phyloP scores from a whole-genome alignment of 2,329 filamentous ascomycete genomes.

The Xylaria sp. region DNA sequence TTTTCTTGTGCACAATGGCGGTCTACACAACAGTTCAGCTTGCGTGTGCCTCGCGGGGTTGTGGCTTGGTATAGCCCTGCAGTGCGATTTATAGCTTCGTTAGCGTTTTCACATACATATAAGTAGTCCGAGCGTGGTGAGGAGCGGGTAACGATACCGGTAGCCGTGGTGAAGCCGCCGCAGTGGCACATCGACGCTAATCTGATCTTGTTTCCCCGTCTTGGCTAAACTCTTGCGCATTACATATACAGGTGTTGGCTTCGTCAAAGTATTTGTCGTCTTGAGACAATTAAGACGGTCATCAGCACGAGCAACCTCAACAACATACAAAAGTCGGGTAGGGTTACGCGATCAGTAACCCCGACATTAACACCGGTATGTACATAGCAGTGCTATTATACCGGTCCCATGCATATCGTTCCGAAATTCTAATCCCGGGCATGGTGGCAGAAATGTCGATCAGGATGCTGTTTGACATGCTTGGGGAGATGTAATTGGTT shows the following conservation, averaged over 20 bases:
- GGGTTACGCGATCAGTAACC: no score
- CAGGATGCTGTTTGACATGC: slow-evolving; percentile 13
- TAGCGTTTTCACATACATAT: slow-evolving; percentile 3
- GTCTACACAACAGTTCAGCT: slow-evolving; percentile 1
- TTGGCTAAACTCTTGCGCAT: neutral
- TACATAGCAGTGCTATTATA: neutral
- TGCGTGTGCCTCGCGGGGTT: slow-evolving; percentile 3
- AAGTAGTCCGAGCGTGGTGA: neutral
- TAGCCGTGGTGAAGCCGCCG: slow-evolving; percentile 4
- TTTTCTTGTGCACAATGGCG: neutral
- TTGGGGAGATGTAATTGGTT: slow-evolving; percentile 13
- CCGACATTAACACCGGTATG: neutral
- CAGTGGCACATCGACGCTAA: neutral
- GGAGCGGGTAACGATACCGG: slow-evolving; percentile 1
- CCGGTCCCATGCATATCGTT: slow-evolving; percentile 5
- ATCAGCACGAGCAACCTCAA: neutral
- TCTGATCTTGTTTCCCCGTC: neutral
- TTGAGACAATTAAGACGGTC: neutral
- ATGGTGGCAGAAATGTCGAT: slow-evolving; percentile 6
- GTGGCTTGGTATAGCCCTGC: neutral
- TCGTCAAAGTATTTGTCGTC: neutral
- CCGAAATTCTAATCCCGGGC: slow-evolving; percentile 8
- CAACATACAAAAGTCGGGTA: neutral
- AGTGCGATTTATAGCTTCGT: neutral
- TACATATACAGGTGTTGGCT: neutral